Conservation (phyloP, 345 rosid genomes). For the Raphanus sativus region DNA sequence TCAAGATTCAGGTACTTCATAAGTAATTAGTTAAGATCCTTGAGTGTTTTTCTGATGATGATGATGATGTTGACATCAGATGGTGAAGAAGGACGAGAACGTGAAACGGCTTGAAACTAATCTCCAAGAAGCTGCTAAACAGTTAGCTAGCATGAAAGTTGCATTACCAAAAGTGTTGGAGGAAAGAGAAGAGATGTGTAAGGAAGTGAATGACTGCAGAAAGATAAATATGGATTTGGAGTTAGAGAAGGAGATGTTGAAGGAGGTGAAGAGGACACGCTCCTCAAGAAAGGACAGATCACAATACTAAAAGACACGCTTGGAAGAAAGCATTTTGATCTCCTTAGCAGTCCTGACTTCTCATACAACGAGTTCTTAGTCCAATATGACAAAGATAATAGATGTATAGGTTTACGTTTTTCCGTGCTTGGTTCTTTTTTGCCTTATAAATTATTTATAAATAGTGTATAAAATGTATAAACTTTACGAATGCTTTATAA, state of each 20-base stretch:
- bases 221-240: slow-evolving; percentile 74
- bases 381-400: slow-evolving; percentile 7
- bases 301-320: slow-evolving; percentile 76
- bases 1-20: slow-evolving; percentile 71
- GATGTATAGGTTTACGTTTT: slow-evolving; percentile 6
- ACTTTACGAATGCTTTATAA: too few relatives aligned
- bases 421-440: neutral
- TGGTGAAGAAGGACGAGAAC: slow-evolving; percentile 69
- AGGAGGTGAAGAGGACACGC: slow-evolving; percentile 85
- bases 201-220: slow-evolving; percentile 60
- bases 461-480: too few relatives aligned
- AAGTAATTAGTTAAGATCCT: neutral
- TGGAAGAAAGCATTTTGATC: slow-evolving; percentile 55
- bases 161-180: slow-evolving; percentile 71
- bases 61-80: slow-evolving; percentile 38
- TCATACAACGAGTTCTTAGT: slow-evolving; percentile 35
- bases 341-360: slow-evolving; percentile 57
- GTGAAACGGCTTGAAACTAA: slow-evolving; percentile 47
- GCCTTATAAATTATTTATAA: neutral
- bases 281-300: slow-evolving; percentile 83
- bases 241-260: slow-evolving; percentile 62
- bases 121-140: slow-evolving; percentile 62
- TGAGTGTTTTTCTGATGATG: neutral
- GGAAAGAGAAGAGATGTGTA: slow-evolving; percentile 85
- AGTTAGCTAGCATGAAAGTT: slow-evolving; percentile 49